Conservation (phyloP, 179 eudicot genomes). For the Heliamphora pulchella region DNA sequence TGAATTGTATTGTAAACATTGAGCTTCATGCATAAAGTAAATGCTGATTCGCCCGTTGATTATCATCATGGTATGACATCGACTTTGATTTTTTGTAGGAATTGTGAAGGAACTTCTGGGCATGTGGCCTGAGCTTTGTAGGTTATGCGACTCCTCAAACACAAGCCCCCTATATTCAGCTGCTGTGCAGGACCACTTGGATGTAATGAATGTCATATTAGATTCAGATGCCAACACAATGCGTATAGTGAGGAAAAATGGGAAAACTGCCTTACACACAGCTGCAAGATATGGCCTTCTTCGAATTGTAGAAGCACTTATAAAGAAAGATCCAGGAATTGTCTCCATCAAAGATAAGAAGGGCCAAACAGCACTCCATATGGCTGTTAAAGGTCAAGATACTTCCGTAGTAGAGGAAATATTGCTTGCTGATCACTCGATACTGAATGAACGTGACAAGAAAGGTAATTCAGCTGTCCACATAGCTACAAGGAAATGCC, state of each 20-base stretch:
- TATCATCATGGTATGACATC: slow-evolving; percentile 7
- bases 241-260: slow-evolving; percentile 68
- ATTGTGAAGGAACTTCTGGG: slow-evolving; percentile 54
- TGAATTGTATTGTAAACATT: neutral
- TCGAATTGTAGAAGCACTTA: slow-evolving; percentile 53
- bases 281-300: slow-evolving; percentile 65
- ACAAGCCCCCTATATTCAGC: slow-evolving; percentile 89
- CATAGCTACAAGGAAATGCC: slow-evolving; percentile 75
- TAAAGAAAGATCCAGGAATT: slow-evolving; percentile 54
- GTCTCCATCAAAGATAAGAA: slow-evolving; percentile 77
- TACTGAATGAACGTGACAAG: slow-evolving; percentile 81
- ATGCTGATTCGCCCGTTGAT: slow-evolving; percentile 3
- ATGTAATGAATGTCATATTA: slow-evolving; percentile 69
- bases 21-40: neutral
- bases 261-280: slow-evolving; percentile 80
- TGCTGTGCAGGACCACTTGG: slow-evolving; percentile 63
- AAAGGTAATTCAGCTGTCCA: slow-evolving; percentile 86
- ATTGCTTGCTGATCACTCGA: slow-evolving; percentile 56
- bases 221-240: slow-evolving; percentile 45
- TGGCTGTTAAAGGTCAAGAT: slow-evolving; percentile 89
- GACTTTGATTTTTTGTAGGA: slow-evolving; percentile 27
- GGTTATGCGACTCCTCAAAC: slow-evolving; percentile 54
- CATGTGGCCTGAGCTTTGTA: slow-evolving; percentile 72
- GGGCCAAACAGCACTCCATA: slow-evolving; percentile 91
- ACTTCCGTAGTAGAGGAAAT: slow-evolving; percentile 61